phyloP scores from a whole-genome alignment of 2,329 filamentous ascomycete genomes.

The Calonectria hongkongensis region DNA sequence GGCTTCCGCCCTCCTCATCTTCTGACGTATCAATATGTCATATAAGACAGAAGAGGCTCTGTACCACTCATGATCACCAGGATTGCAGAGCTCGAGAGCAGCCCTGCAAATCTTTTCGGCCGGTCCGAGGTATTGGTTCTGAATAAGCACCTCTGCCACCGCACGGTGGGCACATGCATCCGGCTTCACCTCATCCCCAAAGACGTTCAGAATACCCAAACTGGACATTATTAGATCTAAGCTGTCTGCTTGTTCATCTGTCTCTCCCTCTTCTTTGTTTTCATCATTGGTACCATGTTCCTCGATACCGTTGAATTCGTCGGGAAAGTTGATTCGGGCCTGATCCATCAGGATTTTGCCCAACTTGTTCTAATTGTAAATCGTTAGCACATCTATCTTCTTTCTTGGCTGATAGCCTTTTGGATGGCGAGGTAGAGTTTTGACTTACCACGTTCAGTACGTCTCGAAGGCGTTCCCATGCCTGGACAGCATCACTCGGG shows the following conservation, averaged over 20 bases:
- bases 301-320: neutral
- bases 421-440: no score
- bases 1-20: neutral
- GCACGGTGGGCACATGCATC: slow-evolving; percentile 1
- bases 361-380: neutral
- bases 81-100: neutral
- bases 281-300: neutral
- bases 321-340: slow-evolving; percentile 5
- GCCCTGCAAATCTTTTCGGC: slow-evolving; percentile 4
- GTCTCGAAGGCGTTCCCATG: neutral
- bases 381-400: neutral
- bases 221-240: neutral
- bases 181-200: neutral
- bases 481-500: neutral
- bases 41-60: slow-evolving; percentile 4
- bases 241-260: neutral
- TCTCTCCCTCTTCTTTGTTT: neutral
- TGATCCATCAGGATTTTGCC: slow-evolving; percentile 8
- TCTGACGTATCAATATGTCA: neutral
- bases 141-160: neutral
- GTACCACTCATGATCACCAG: neutral
- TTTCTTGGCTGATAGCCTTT: no score
- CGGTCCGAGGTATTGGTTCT: neutral
- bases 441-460: neutral
- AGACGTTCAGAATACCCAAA: neutral